Conservation (phyloP, 352 stramenopile genomes). For the Lagenidium giganteum region DNA sequence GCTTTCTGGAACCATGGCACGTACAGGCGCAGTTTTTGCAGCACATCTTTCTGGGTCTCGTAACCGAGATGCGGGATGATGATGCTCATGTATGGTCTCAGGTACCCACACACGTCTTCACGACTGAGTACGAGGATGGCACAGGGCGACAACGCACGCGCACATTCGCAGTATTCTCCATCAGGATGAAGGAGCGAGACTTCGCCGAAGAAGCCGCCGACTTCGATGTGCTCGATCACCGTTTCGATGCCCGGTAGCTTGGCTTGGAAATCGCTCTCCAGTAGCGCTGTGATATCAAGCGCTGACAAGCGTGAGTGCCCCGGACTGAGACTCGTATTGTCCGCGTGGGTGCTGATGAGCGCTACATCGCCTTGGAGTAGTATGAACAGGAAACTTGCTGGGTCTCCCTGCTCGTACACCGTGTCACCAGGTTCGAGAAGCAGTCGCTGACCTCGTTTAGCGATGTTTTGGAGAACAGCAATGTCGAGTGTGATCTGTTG, state of each 20-base stretch:
- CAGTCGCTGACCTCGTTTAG: conserved; percentile 24
- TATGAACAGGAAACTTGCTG: conserved; percentile 45
- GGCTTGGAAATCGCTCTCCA: not conserved
- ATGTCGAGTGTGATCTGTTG: conserved; percentile 32
- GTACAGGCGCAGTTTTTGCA: conserved; percentile 24
- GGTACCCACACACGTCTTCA: conserved; percentile 38
- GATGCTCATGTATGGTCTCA: conserved; percentile 45
- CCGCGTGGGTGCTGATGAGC: too few species aligned
- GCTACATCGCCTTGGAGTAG: conserved; percentile 34
- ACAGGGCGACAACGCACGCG: conserved; percentile 19
- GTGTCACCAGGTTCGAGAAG: conserved; percentile 22
- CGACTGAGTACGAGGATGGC: conserved; percentile 28
- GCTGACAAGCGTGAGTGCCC: not conserved
- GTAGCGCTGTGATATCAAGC: not conserved
- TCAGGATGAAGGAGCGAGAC: conserved; percentile 19
- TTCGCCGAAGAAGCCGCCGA: conserved; percentile 45
- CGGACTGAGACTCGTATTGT: too few species aligned
- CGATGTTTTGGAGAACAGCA: conserved; percentile 29
- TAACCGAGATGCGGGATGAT: conserved; percentile 33
- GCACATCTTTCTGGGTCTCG: conserved; percentile 28
- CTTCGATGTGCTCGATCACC: conserved; percentile 21
- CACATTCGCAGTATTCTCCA: conserved; percentile 33
- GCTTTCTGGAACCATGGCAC: conserved; percentile 30
- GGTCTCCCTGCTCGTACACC: conserved; percentile 41
- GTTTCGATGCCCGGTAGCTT: too few species aligned